Conservation (phyloP, 768 basidiomycete species). For the Mycena alexandri region DNA sequence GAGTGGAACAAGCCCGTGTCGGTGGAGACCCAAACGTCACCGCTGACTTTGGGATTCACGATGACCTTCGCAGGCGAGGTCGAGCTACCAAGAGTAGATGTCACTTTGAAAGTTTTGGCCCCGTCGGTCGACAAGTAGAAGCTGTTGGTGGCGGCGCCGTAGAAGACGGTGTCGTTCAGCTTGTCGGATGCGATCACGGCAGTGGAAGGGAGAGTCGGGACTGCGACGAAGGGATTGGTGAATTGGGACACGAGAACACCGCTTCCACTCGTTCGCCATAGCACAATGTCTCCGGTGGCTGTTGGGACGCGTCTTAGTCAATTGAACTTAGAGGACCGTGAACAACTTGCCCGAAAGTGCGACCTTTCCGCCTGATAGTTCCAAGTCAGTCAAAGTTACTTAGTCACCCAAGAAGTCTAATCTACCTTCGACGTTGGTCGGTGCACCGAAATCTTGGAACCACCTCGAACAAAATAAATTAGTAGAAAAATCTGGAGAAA, state of each 20-base stretch:
- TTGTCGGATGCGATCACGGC: constrained; percentile 76
- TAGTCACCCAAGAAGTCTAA: constrained; percentile 8
- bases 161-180: constrained; percentile 67
- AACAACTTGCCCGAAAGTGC: constrained; percentile 20
- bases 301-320: constrained; percentile 52
- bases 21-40: constrained; percentile 76
- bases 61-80: constrained; percentile 64
- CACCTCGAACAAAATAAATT: constrained; percentile 36
- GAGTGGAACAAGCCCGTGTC: constrained; percentile 71
- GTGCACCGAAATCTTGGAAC: constrained; percentile 65
- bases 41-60: constrained; percentile 65
- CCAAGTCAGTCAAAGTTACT: constrained; percentile 14
- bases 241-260: constrained; percentile 68
- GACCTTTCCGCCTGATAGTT: constrained; percentile 42
- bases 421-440: constrained; percentile 55
- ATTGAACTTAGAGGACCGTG: not conserved
- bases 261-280: constrained; percentile 65
- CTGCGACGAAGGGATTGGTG: constrained; percentile 61
- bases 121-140: constrained; percentile 74
- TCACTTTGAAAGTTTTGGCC: constrained; percentile 63
- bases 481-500: too few relatives aligned
- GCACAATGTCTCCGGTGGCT: constrained; percentile 67
- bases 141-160: constrained; percentile 64
- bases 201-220: constrained; percentile 63
- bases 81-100: constrained; percentile 61